Conservation (phyloP, 768 basidiomycete species). For the Piloderma croceum region DNA sequence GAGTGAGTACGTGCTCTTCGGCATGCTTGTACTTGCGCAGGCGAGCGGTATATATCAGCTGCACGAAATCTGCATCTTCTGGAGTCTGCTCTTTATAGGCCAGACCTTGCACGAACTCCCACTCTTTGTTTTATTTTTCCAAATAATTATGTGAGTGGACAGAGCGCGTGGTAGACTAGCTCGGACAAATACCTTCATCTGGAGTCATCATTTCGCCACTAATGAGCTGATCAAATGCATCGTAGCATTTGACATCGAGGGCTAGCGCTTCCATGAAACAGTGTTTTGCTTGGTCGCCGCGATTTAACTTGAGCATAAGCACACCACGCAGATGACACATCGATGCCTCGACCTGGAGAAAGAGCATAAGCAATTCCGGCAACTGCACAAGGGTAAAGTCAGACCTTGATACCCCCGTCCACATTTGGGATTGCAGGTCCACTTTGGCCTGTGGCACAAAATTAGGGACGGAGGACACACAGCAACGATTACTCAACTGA, state of each 20-base stretch:
- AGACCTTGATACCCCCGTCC: slow-evolving; percentile 93
- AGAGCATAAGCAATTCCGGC: slow-evolving; percentile 1
- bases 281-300: slow-evolving; percentile 84
- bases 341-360: slow-evolving; percentile 82
- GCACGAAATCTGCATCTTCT: slow-evolving; percentile 87
- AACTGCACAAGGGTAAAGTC: slow-evolving; percentile 6
- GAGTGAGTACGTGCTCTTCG: slow-evolving; percentile 74
- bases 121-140: too few species aligned
- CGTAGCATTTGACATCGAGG: slow-evolving; percentile 95
- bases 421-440: slow-evolving; percentile 71
- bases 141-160: too few species aligned
- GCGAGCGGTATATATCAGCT: slow-evolving; percentile 87
- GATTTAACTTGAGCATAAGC: slow-evolving; percentile 90
- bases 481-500: slow-evolving; percentile 20
- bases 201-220: slow-evolving; percentile 94
- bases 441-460: slow-evolving; percentile 41
- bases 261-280: slow-evolving; percentile 95
- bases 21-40: slow-evolving; percentile 87
- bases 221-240: slow-evolving; percentile 86
- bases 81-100: slow-evolving; percentile 78
- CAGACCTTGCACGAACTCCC: slow-evolving; percentile 89
- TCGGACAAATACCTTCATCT: slow-evolving; percentile 74
- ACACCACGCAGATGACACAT: slow-evolving; percentile 94
- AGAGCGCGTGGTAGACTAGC: neutral
- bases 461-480: neutral